Evolutionary conservation across 2,329 filamentous ascomycete species (phyloP), one percentile per base, ranked within the genome.

Genomic region (Biscogniauxia mediterranea): DNA sequence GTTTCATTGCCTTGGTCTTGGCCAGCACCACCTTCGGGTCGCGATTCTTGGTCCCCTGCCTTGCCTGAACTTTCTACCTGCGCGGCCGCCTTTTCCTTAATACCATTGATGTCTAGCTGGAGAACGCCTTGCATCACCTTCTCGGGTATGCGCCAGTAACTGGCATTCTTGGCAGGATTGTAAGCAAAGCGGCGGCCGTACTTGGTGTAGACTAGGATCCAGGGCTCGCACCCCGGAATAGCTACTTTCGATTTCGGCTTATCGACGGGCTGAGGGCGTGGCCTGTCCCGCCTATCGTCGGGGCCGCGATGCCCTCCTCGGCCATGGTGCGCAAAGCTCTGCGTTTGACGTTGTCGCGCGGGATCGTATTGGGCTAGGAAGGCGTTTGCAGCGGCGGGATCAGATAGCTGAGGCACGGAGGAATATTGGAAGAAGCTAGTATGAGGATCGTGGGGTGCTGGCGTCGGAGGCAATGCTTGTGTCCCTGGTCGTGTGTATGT

Each of bases 141-240:
- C 59, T 92, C 86, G 0, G 95, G 95, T 69, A 97, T 95, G 70
- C 92, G 92, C 95, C 96, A 99, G 75, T 93, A 93, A 75, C 93
- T 98, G 67, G 93, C 84, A 46, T 94, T 91, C 66, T 94, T 97
- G 58, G 85, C 84, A 0, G 88, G 85, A 68, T 99, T 97, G 79
- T 96, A 91, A 2, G 93, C 93, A 72, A 99, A 99, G 57, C 93
- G 85, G 60, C 95, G 84, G 21, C 92, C 91, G 64, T 94, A 87
- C 73, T 92, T 97, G 0, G 95, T 99, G 73, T 90, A 91, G n/a
- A 99, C 92, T 3, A 99, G 80, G 0, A 96, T 78, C 95, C 95
- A 99, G 17, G 93, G 91, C 68, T 90, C 89, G 69, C 87, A 91
- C 2, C 89, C 89, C 0, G 93, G 93, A 53, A 99, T 95, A 5